Evolutionary conservation across 768 basidiomycete genomes (phyloP).

Genomic region (Kwoniella mangroviensis): DNA sequence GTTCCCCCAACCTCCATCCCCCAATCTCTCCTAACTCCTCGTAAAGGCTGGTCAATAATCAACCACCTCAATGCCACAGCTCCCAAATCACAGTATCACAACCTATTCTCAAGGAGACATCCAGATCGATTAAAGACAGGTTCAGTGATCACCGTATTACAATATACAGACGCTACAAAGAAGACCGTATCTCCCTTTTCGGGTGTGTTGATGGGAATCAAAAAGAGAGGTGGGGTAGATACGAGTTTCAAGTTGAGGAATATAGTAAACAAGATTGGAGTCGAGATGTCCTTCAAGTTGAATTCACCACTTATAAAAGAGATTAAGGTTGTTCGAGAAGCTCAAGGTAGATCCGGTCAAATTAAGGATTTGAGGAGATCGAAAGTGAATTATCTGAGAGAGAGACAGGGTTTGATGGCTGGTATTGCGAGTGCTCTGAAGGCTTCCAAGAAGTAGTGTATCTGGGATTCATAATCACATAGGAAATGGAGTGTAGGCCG

Average conservation of each 20-base stretch:
- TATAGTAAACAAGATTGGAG: constrained; percentile 84
- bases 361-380: constrained; percentile 45
- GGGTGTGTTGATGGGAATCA: constrained; percentile 80
- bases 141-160: constrained; percentile 78
- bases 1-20: constrained; percentile 22
- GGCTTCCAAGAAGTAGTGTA: constrained; percentile 25
- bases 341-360: constrained; percentile 31
- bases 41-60: constrained; percentile 47
- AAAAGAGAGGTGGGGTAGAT: constrained; percentile 66
- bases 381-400: constrained; percentile 55
- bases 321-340: constrained; percentile 69
- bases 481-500: not conserved
- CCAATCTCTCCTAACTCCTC: constrained; percentile 37
- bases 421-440: constrained; percentile 54
- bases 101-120: constrained; percentile 74
- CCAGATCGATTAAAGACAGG: constrained; percentile 75
- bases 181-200: constrained; percentile 69
- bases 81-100: constrained; percentile 70
- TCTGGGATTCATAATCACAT: not conserved
- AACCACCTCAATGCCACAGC: constrained; percentile 64
- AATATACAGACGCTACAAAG: constrained; percentile 71
- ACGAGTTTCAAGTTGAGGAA: constrained; percentile 89
- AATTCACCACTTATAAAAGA: constrained; percentile 85
- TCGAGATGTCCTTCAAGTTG: constrained; percentile 90
- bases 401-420: constrained; percentile 50